phyloP scores from a whole-genome alignment of 2,329 filamentous ascomycete genomes.

The Mollisia scopiformis region DNA sequence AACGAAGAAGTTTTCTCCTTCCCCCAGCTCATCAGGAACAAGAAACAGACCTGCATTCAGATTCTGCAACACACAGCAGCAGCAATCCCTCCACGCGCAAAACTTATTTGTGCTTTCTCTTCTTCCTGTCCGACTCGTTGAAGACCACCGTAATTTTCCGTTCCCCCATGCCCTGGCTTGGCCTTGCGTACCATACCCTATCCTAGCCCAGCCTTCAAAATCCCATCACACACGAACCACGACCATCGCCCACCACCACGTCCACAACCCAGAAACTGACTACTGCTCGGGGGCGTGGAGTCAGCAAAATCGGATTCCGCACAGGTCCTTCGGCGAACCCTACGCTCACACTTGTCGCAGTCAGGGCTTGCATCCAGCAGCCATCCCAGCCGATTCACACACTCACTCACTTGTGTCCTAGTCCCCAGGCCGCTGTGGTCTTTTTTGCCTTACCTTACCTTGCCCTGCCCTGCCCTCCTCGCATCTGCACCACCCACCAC shows the following conservation, averaged over 20 bases:
- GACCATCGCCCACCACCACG: not conserved
- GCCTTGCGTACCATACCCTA: not conserved
- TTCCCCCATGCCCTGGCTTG: not conserved
- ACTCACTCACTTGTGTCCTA: not conserved
- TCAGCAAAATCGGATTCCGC: not conserved
- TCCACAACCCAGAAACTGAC: not conserved
- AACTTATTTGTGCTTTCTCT: not conserved
- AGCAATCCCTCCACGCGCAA: not conserved
- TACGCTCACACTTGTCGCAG: not conserved
- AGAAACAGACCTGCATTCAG: too few species aligned
- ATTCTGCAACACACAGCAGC: too few species aligned
- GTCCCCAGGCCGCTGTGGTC: too few species aligned
- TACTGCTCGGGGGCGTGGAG: not conserved
- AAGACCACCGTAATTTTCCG: not conserved
- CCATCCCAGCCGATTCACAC: not conserved
- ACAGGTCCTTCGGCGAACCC: not conserved
- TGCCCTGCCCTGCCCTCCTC: slow-evolving; percentile 6
- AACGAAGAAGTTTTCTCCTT: not conserved
- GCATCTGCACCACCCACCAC: too few species aligned
- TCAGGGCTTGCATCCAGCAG: not conserved
- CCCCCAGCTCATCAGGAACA: too few species aligned
- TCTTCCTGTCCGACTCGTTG: too few species aligned
- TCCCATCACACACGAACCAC: not conserved
- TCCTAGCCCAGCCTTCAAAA: not conserved
- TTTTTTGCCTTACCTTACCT: too few species aligned